Conservation (phyloP, 2,329 filamentous ascomycete species). For the Decorospora gaudefroyi region DNA sequence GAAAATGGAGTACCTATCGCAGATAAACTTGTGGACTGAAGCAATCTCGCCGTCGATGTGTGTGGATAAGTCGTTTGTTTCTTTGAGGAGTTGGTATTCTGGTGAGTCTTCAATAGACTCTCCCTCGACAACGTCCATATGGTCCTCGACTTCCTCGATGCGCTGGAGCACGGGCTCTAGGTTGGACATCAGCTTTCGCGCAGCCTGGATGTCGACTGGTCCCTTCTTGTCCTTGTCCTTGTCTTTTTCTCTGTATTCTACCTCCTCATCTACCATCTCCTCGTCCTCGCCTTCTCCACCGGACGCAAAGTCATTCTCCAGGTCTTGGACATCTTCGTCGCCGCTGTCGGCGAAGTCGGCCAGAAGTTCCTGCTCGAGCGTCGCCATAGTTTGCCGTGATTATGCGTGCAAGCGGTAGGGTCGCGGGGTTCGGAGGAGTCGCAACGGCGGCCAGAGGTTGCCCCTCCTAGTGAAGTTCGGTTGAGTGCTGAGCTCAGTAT, state of each 20-base stretch:
- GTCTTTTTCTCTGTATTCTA: slow-evolving; percentile 56
- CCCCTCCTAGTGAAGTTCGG: slow-evolving; percentile 26
- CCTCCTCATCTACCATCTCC: slow-evolving; percentile 65
- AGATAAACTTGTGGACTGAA: slow-evolving; percentile 92
- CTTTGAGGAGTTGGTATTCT: slow-evolving; percentile 84
- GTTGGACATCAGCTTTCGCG: slow-evolving; percentile 79
- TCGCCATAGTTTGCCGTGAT: slow-evolving; percentile 77
- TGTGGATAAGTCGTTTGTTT: slow-evolving; percentile 87
- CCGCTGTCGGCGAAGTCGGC: slow-evolving; percentile 88
- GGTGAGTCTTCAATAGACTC: slow-evolving; percentile 88
- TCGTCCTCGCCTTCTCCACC: slow-evolving; percentile 59
- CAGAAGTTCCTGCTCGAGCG: slow-evolving; percentile 87
- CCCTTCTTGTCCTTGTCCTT: slow-evolving; percentile 71
- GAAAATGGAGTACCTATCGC: slow-evolving; percentile 90
- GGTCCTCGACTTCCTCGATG: slow-evolving; percentile 55
- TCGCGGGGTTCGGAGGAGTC: slow-evolving; percentile 5
- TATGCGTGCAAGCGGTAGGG: not conserved
- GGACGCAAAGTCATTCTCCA: slow-evolving; percentile 46
- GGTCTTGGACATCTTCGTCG: slow-evolving; percentile 54
- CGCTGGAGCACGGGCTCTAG: slow-evolving; percentile 79
- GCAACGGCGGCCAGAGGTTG: slow-evolving; percentile 31
- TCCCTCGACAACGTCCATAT: slow-evolving; percentile 72
- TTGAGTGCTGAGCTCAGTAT: slow-evolving; percentile 26
- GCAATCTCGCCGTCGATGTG: slow-evolving; percentile 92
- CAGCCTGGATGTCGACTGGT: slow-evolving; percentile 71